These are phyloP conservation scores for Penicillium chermesinum DNA, from an alignment of 495 filamentous ascomycete genomes.

Conservation along the genomic window DNA sequence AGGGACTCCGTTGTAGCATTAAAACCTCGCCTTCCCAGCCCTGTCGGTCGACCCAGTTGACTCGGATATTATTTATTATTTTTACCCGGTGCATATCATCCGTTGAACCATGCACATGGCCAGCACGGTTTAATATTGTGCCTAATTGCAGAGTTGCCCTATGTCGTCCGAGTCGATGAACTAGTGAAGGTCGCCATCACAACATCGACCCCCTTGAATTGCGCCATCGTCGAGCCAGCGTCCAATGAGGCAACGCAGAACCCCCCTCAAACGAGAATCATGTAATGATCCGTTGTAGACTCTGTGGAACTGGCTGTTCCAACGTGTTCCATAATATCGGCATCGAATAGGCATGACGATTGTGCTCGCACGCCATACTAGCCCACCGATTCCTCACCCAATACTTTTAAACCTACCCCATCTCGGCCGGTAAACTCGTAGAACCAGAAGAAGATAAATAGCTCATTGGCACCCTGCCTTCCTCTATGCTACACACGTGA, in stretches of 20 bases:
- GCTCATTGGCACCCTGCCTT: neutral
- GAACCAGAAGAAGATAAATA: slow-evolving; percentile 15
- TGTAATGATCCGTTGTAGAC: neutral
- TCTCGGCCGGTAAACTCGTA: slow-evolving; percentile 12
- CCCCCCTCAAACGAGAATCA: neutral
- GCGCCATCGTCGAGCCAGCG: slow-evolving; percentile 22
- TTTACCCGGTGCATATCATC: too few relatives aligned
- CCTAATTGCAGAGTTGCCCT: too few relatives aligned
- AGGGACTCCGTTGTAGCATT: too few relatives aligned
- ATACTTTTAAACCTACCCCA: too few relatives aligned
- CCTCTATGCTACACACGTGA: neutral
- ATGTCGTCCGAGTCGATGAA: too few relatives aligned
- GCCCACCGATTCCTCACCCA: slow-evolving; percentile 20
- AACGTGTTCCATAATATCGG: neutral
- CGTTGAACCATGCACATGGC: too few relatives aligned
- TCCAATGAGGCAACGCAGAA: slow-evolving; percentile 14
- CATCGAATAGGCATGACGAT: slow-evolving; percentile 9
- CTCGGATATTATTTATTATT: too few relatives aligned
- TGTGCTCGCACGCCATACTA: slow-evolving; percentile 22
- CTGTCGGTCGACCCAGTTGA: too few relatives aligned
- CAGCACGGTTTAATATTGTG: too few relatives aligned
- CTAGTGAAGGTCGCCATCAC: too few relatives aligned
- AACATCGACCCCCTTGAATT: slow-evolving; percentile 30
- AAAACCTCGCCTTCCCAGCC: too few relatives aligned
- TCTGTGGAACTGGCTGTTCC: neutral